Evolutionary conservation across 2,329 filamentous ascomycete genomes (phyloP).

Genomic region (Hymenoscyphus fructigenus): DNA sequence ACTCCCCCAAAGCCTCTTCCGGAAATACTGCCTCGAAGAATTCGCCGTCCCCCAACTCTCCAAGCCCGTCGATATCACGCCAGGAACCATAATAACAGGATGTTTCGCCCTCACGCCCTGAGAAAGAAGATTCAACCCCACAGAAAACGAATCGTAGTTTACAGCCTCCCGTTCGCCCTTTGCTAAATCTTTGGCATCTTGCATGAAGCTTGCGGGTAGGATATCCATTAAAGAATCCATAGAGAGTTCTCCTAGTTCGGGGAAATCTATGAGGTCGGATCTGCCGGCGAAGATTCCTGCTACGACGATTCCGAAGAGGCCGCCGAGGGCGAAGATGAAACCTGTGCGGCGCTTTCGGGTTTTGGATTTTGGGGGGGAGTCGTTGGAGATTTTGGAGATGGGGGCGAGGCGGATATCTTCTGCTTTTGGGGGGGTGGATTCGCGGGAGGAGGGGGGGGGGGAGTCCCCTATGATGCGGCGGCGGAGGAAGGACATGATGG

Average conservation of each 20-base stretch:
- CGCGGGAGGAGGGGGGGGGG: slow-evolving; percentile 17
- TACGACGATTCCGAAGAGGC: slow-evolving; percentile 83
- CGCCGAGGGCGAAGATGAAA: slow-evolving; percentile 83
- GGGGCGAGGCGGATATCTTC: slow-evolving; percentile 52
- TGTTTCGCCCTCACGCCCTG: slow-evolving; percentile 82
- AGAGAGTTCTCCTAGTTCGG: slow-evolving; percentile 68
- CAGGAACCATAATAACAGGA: slow-evolving; percentile 94
- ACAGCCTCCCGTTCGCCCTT: slow-evolving; percentile 85
- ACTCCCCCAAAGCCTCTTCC: slow-evolving; percentile 92
- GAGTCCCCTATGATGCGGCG: slow-evolving; percentile 25
- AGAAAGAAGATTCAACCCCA: slow-evolving; percentile 77
- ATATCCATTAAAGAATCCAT: slow-evolving; percentile 86
- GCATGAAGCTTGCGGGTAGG: slow-evolving; percentile 80
- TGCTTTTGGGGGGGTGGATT: slow-evolving; percentile 29
- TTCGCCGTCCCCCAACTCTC: slow-evolving; percentile 96
- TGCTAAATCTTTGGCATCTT: slow-evolving; percentile 81
- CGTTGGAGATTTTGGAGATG: slow-evolving; percentile 43
- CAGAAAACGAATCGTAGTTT: slow-evolving; percentile 89
- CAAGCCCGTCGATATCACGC: slow-evolving; percentile 94
- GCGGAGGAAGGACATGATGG: slow-evolving; percentile 28
- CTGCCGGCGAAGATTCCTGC: slow-evolving; percentile 87
- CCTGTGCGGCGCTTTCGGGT: slow-evolving; percentile 62
- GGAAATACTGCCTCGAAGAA: slow-evolving; percentile 83
- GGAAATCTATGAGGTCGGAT: slow-evolving; percentile 85
- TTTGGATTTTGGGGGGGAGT: slow-evolving; percentile 20